Evolutionary conservation across 1,284 basidiomycete genomes (phyloP), one percentile per base, ranked within the genome.

Genomic region (Coniophora puteana): DNA sequence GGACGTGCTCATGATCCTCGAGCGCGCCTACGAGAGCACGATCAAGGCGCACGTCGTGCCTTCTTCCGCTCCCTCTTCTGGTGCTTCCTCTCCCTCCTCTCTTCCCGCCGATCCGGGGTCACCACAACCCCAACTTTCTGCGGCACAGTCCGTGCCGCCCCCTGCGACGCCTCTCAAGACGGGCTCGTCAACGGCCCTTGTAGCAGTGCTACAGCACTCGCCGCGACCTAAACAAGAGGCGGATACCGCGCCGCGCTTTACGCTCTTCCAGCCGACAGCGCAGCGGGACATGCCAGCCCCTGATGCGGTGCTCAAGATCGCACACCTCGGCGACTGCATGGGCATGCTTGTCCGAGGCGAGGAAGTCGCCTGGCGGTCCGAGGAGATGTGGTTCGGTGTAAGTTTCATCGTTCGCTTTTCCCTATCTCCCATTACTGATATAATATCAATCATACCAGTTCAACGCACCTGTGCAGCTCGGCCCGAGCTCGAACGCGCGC

Each of bases 291-390:
- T 49, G 17, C 43, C 43, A 1, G 50, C 41, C n/a, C 38, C 48
- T 38, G 79, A 86, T 42, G 85, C 89, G 8, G 83, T 93, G 37
- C 74, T 97, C 31, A 79, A 83, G 40, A 84, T 98, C 24, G 94
- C 93, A 1, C 93, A 97, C 55, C 64, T 98, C 7, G 94, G 94
- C 16, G 94, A 98, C 61, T 95, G 91, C 58, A 84, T 87, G 73
- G 80, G 89, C 17, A 84, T 92, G 73, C 72, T 95, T 29, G 80
- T 96, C 21, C 77, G 92, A 5, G 76, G 76, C 4, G 83, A 87
- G 12, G 72, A 82, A 46, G 77, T 95, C 29, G 80, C 86, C 3
- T 96, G 93, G 80, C 76, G 93, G 29, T 90, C 83, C 33, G 79
- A 89, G 41, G 94, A 97, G 65, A 95, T 96, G 85, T 94, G 94